Evolutionary conservation across 2,329 filamentous ascomycete species (phyloP), one percentile per base, ranked within the genome.

Genomic region (Fusarium beomiforme): DNA sequence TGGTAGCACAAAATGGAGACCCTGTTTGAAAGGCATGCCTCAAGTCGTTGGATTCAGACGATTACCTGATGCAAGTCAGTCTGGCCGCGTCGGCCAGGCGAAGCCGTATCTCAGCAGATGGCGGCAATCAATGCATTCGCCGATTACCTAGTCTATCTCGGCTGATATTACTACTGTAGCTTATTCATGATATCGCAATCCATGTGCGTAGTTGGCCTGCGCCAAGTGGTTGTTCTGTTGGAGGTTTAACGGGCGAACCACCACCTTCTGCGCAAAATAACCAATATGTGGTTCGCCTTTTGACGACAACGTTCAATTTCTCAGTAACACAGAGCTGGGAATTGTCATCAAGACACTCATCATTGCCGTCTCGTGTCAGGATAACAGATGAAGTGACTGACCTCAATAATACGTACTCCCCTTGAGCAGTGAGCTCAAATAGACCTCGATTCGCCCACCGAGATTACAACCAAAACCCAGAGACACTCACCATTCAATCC

Each of bases 171-270:
- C 37, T 43, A 13, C 17, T 41, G 19, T 26, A 33, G 24, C 12
- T 41, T 64, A 46, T 31, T 11, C 37, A 34, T 34, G 43, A 39
- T 44, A 9, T 46, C 12, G 29, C 26, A 14, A 24, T 23, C 19
- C 24, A n/a, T 43, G 43, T 55, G 58, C 26, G 33, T 59, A 59
- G 42, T 33, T 69, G 65, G 36, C 46, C 29, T 55, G 39, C 34
- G 64, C 43, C 42, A 47, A 55, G 49, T 43, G 31, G 47, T 39
- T 44, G 34, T 42, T 61, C n/a, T 26, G 42, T 34, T 42, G 46
- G 42, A 44, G 42, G 53, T 49, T 59, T 23, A 26, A 46, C 42
- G 53, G 53, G 69, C 69, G 69, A 72, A 71, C 69, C 69, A 62
- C 29, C 26, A 64, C 34, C 42, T 41, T 26, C 14, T 31, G 39